Evolutionary conservation across 1,139 yeast genomes (phyloP), one percentile per base, ranked within the genome.

Genomic region (Hyphopichia buzzinii): DNA sequence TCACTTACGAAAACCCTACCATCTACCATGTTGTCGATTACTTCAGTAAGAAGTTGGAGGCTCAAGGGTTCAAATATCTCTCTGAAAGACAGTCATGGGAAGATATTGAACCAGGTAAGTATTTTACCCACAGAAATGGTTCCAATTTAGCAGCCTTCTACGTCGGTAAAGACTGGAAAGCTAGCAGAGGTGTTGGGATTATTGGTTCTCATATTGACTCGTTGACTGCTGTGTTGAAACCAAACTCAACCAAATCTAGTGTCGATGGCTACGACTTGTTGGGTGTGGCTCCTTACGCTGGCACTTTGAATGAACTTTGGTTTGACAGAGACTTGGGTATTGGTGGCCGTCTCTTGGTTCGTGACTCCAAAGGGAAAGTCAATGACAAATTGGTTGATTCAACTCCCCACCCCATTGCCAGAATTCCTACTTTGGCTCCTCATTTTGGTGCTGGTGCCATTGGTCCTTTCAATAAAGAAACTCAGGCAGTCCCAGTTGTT

Each of bases 251-350:
- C 36, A 72, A 72, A 43, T 48, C 55, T 8, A 52, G 59, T 15
- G 71, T 76, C 8, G 81, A 78, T 28, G 85, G 86, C 8, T 81
- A 75, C 54, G 81, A 79, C 36, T 53, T 77, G 26, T 60, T 81
- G 26, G 86, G 84, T 1, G 84, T 80, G 13, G 84, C 86, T 1
- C 82, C 83, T 3, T 81, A 81, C 52, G 77, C 82, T 13, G 84
- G 84, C 19, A 74, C 79, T 1, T 57, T 80, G 46, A 67, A 69
- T 30, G 65, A 69, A 16, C 50, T 69, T 19, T 79, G 87, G 85
- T 69, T 78, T 54, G 85, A 80, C 54, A 67, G 88, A 57, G 88
- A 81, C 52, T 67, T 81, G 44, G 85, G 85, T 30, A 53, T 81
- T 38, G 87, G 83, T 35, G 88, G 88, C 22, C 64, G 80, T 38